These are phyloP conservation scores for Climacium dendroides DNA, from an alignment of 225 moss, liverwort and hornwort genomes.

Conservation along the genomic window DNA sequence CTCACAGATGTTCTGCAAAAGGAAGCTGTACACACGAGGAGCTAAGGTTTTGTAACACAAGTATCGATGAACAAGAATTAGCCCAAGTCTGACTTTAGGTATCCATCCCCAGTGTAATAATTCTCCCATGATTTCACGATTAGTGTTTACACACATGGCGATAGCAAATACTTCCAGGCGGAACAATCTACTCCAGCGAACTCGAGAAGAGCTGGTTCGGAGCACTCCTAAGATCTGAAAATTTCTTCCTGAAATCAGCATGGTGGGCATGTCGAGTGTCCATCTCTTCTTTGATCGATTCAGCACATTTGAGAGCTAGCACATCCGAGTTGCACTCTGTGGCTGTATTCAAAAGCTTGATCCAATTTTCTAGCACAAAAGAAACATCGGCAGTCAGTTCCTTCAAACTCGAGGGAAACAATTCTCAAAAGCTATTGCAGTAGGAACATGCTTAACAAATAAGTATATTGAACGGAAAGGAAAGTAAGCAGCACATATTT, in stretches of 20 bases:
- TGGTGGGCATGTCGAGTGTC: constrained; percentile 21
- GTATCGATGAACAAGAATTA: background rate
- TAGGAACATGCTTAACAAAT: background rate
- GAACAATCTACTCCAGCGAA: background rate
- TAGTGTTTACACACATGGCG: background rate
- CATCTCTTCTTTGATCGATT: constrained; percentile 70
- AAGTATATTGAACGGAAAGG: background rate
- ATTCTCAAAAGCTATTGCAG: background rate
- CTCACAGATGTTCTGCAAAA: background rate
- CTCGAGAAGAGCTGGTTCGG: constrained; percentile 65
- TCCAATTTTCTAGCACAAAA: constrained; percentile 69
- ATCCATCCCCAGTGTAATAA: background rate
- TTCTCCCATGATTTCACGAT: background rate
- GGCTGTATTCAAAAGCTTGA: constrained; percentile 76
- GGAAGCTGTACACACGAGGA: background rate
- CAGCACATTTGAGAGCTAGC: constrained; percentile 50
- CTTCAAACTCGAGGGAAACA: background rate
- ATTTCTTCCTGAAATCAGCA: constrained; percentile 21
- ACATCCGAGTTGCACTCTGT: constrained; percentile 57
- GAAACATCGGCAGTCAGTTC: background rate
- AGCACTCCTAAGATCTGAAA: constrained; percentile 43
- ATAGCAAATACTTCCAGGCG: background rate
- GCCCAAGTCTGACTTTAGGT: background rate
- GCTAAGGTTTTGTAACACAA: background rate
- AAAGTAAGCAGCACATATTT: background rate